These are phyloP conservation scores for Phytophthora gonapodyides DNA, from an alignment of 352 stramenopile species.

Conservation along the genomic window DNA sequence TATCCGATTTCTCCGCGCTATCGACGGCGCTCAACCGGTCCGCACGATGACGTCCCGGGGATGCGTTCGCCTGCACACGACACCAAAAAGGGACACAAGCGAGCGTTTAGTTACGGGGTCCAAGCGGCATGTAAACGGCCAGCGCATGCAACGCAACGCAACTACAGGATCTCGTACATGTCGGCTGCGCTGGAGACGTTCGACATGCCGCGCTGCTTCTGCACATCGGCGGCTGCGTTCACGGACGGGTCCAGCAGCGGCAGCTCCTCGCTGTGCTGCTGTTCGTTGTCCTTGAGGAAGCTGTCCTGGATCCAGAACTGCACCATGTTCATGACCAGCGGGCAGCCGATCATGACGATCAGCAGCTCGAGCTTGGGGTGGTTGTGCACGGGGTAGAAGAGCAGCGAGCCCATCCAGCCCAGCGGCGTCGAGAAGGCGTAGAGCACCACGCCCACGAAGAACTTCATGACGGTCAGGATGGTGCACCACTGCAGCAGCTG, in stretches of 20 bases:
- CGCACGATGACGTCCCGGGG: conserved; percentile 33
- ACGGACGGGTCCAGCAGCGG: conserved; percentile 32
- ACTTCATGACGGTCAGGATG: conserved; percentile 71
- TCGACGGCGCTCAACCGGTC: conserved; percentile 18
- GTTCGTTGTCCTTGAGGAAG: conserved; percentile 69
- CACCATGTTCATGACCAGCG: conserved; percentile 86
- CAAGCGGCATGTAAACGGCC: conserved; percentile 18
- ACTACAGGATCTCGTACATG: conserved; percentile 72
- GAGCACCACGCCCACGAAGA: conserved; percentile 64
- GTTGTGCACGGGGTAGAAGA: conserved; percentile 74
- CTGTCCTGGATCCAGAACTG: conserved; percentile 88
- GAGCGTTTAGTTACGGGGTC: conserved; percentile 25
- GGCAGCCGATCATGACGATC: conserved; percentile 86
- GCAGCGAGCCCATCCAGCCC: conserved; percentile 56
- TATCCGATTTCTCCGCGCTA: conserved; percentile 20
- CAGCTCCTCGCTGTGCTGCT: conserved; percentile 35
- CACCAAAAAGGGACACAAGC: conserved; percentile 27
- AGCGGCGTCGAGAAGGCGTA: conserved; percentile 66
- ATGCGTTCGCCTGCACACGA: conserved; percentile 37
- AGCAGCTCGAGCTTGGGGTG: conserved; percentile 80
- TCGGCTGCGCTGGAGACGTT: conserved; percentile 52
- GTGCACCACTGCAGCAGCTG: conserved; percentile 73
- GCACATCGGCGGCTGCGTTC: conserved; percentile 5
- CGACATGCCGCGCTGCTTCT: conserved; percentile 47
- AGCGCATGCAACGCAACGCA: conserved; percentile 25